A percentile compares a stretch with the other conserved stretches of the same genome.
Evolutionary conservation across 352 stramenopile species (phyloP).

Genomic region (Thalassiosira hispida): DNA sequence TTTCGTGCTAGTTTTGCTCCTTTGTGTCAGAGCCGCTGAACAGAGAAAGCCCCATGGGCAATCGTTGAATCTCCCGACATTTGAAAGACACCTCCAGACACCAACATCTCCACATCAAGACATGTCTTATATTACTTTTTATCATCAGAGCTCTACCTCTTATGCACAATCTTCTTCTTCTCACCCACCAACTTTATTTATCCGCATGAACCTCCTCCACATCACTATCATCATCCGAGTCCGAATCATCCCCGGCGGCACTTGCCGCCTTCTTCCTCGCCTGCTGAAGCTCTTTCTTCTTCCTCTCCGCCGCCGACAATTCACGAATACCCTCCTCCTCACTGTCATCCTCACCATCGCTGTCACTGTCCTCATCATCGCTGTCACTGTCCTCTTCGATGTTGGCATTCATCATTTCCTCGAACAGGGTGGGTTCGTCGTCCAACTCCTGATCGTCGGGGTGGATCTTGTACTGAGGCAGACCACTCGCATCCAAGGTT

Average conservation of each 20-base stretch:
- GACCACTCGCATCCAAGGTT: constrained; percentile 89
- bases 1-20: too few species aligned
- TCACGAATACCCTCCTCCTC: constrained; percentile 68
- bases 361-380: constrained; percentile 74
- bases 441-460: constrained; percentile 98
- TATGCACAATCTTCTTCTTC: constrained; percentile 18
- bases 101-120: too few species aligned
- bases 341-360: constrained; percentile 60
- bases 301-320: constrained; percentile 59
- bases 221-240: constrained; percentile 59
- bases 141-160: constrained; percentile 2
- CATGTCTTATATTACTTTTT: neutral
- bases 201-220: constrained; percentile 67
- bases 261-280: constrained; percentile 61
- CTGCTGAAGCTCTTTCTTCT: constrained; percentile 67
- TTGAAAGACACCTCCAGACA: neutral
- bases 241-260: constrained; percentile 65
- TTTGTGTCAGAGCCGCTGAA: too few species aligned
- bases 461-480: constrained; percentile 96
- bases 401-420: constrained; percentile 92
- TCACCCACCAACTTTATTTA: constrained; percentile 18
- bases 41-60: too few species aligned
- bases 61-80: too few species aligned
- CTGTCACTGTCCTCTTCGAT: constrained; percentile 86
- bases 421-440: constrained; percentile 99